Conservation (phyloP, 768 basidiomycete genomes). For the Mycena capillaripes region DNA sequence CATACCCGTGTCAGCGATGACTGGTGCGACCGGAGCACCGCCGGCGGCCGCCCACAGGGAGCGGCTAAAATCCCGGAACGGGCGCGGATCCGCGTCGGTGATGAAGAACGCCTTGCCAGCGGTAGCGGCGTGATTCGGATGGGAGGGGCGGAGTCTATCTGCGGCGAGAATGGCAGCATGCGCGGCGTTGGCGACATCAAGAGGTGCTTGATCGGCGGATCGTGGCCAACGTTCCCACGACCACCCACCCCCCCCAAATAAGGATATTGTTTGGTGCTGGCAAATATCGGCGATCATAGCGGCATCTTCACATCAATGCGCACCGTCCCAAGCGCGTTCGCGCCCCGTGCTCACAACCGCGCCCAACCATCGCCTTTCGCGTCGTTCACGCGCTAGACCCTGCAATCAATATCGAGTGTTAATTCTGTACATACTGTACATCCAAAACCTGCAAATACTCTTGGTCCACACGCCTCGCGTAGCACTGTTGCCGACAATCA, state of each 20-base stretch:
- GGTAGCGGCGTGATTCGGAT: slow-evolving; percentile 51
- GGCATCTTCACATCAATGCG: not conserved
- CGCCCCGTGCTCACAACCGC: too few species aligned
- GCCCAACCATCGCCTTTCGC: too few species aligned
- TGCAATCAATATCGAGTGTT: not conserved
- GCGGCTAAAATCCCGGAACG: slow-evolving; percentile 64
- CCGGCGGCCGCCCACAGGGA: slow-evolving; percentile 52
- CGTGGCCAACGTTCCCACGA: too few species aligned
- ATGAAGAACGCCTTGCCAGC: slow-evolving; percentile 70
- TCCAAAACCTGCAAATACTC: not conserved
- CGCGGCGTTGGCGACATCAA: slow-evolving; percentile 62
- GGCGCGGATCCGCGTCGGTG: slow-evolving; percentile 66
- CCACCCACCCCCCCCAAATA: too few species aligned
- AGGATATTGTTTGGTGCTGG: too few species aligned
- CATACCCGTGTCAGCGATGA: slow-evolving; percentile 28
- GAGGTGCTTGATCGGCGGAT: slow-evolving; percentile 6
- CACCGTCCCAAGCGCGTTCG: not conserved
- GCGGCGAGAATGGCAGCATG: slow-evolving; percentile 67
- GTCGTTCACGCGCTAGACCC: not conserved
- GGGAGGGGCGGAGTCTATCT: slow-evolving; percentile 57
- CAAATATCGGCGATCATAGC: too few species aligned
- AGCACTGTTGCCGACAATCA: not conserved
- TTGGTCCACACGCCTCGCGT: not conserved
- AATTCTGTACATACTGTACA: not conserved
- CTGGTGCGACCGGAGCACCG: slow-evolving; percentile 6